Conservation (phyloP, 179 eudicot genomes). For the Kewa caespitosa region DNA sequence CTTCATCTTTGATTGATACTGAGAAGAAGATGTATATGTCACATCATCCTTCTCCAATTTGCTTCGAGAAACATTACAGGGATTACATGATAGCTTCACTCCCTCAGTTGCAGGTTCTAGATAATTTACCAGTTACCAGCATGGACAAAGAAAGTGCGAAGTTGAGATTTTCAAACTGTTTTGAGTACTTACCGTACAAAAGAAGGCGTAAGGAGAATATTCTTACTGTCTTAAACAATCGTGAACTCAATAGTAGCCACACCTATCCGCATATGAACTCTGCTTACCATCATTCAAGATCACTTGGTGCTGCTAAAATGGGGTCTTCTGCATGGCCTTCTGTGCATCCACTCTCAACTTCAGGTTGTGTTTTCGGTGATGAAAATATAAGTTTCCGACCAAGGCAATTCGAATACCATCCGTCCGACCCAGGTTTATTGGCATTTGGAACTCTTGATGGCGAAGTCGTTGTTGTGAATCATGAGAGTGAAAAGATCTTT, state of each 20-base stretch:
- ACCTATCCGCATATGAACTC: constrained; percentile 39
- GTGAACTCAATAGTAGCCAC: constrained; percentile 41
- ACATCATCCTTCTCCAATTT: constrained; percentile 83
- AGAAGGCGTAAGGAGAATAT: constrained; percentile 49
- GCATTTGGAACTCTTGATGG: constrained; percentile 44
- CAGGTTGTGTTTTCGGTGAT: constrained; percentile 38
- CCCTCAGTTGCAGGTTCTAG: constrained; percentile 59
- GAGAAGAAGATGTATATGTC: constrained; percentile 36
- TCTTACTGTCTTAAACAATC: constrained; percentile 54
- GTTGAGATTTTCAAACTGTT: constrained; percentile 38
- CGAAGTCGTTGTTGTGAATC: constrained; percentile 36
- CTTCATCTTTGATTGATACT: constrained; percentile 17
- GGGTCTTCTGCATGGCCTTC: constrained; percentile 73
- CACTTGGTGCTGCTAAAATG: constrained; percentile 77
- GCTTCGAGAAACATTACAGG: constrained; percentile 80
- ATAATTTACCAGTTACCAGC: constrained; percentile 56
- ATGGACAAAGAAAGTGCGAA: constrained; percentile 50
- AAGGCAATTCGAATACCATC: constrained; percentile 86
- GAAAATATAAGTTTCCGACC: constrained; percentile 65
- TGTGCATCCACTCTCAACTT: constrained; percentile 54
- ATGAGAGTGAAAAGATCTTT: constrained; percentile 29
- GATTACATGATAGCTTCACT: constrained; percentile 75
- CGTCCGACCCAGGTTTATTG: constrained; percentile 32
- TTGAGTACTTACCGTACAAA: constrained; percentile 64
- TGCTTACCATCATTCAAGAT: constrained; percentile 55